Evolutionary conservation across 164 flowering plant species (phyloP).

Genomic region (Akebia trifoliata): DNA sequence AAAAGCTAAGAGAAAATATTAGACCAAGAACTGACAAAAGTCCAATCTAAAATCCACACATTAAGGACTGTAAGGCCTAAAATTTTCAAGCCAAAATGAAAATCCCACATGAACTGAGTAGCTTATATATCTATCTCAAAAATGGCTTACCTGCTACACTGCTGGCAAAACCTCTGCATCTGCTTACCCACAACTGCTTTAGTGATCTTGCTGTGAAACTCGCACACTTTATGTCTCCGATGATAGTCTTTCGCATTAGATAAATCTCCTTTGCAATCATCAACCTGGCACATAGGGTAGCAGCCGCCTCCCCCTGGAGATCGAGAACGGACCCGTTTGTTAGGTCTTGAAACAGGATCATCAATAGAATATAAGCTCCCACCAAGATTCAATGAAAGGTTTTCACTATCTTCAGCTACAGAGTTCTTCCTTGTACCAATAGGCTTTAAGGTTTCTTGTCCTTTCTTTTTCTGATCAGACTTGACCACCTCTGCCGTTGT

Average conservation of each 20-base stretch:
- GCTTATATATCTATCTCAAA: background rate
- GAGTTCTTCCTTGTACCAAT: conserved; percentile 8
- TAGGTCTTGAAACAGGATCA: conserved; percentile 36
- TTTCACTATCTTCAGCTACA: conserved; percentile 33
- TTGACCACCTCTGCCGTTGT: conserved; percentile 17
- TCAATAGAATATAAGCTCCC: conserved; percentile 30
- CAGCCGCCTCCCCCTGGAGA: conserved; percentile 45
- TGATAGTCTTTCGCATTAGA: conserved; percentile 82
- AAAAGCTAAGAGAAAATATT: background rate
- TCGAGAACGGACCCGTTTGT: conserved; percentile 67
- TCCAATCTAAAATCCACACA: too few species aligned
- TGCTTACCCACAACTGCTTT: conserved; percentile 71
- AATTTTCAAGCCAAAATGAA: background rate
- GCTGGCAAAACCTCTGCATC: conserved; percentile 95
- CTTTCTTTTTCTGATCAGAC: conserved; percentile 20
- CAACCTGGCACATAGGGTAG: conserved; percentile 86
- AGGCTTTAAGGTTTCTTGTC: conserved; percentile 13
- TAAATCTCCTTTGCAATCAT: conserved; percentile 69
- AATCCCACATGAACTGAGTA: background rate
- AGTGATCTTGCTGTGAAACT: conserved; percentile 70
- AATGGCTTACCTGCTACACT: conserved; percentile 74
- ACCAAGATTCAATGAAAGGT: conserved; percentile 54
- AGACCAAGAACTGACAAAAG: background rate
- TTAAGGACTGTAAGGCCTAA: too few species aligned
- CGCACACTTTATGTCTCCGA: conserved; percentile 86